Evolutionary conservation across 169 alveolate genomes (phyloP).

Genomic region (Plasmodium vinckei): DNA sequence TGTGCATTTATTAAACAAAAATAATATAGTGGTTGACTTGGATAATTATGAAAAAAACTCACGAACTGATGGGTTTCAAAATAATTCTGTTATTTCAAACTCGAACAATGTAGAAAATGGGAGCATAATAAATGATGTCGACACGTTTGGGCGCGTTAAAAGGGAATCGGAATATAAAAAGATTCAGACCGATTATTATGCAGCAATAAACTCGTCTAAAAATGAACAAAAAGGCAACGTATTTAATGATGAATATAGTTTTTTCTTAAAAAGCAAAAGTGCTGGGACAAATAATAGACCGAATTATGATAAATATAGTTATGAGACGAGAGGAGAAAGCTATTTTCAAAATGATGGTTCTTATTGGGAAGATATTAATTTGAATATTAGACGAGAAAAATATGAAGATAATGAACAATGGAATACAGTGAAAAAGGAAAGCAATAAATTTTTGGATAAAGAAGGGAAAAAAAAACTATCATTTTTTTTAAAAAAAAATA

Average conservation of each 20-base stretch:
- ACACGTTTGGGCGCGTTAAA: background rate
- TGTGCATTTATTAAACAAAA: conserved; percentile 1
- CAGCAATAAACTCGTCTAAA: background rate
- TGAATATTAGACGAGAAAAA: background rate
- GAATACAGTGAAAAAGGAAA: background rate
- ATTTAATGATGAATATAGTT: background rate
- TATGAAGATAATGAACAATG: background rate
- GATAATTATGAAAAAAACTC: background rate
- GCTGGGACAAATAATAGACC: background rate
- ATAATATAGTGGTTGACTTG: background rate
- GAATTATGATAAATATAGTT: conserved; percentile 2
- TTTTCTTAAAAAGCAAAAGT: conserved; percentile 28
- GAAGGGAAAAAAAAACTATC: conserved; percentile 3
- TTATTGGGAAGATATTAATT: conserved; percentile 9
- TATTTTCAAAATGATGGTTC: conserved; percentile 12
- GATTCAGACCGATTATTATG: background rate
- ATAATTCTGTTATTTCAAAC: background rate
- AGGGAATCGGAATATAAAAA: conserved; percentile 1
- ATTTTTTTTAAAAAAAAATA: conserved; percentile 1
- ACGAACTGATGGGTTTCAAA: background rate
- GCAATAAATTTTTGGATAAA: background rate
- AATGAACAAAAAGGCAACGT: background rate
- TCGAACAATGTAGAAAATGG: background rate
- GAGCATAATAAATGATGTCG: background rate
- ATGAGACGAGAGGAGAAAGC: conserved; percentile 1